Base-by-base conservation (phyloP, 192 early-diverging fungal genomes). In the Anaeromyces robustus region DNA sequence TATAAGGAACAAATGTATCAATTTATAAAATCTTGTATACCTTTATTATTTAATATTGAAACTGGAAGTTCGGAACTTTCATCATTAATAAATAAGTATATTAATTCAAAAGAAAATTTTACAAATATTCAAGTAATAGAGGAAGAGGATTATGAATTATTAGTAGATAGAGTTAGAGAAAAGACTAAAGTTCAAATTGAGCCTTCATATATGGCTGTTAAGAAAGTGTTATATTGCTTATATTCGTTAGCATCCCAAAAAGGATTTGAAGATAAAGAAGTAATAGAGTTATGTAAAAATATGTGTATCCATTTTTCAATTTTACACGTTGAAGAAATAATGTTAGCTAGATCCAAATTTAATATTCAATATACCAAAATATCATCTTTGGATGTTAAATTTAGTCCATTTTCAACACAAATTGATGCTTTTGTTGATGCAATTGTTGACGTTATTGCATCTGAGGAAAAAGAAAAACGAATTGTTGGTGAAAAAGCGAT, bases 391-490 rank as follows among this genome's bases (percentile, higher is more conserved):
- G 84, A 85, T 30, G 80, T 80, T 16, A 80, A 85, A 80, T 78
- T 89, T 30, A 83, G 83, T 80, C 59, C 84, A n/a, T 82, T 83
- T 16, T 78, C 80, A 11, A 85, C 90, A 22, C 78, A 81, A 18
- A 82, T 89, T 41, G 86, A 86, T 30, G 89, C 93, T 30, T 92
- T 97, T 80, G 89, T 97, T 12, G 91, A 93, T 29, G 93, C 93
- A 2, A 87, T 97, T 18, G 92, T 96, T 5, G 88, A 92, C 29
- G 88, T 90, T n/a, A 90, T 95, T 79, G 88, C 95, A 0, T 92
- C 92, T 17, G 93, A 94, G 79, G 87, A 89, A 37, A 30, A 77
- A 11, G 85, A 90, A 17, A 84, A 92, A 22, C 84, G 92, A 34
- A 83, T 87, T 77, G 79, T 93, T n/a, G 94, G 92, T 4, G 90